A percentile compares a stretch with the other conserved stretches of the same genome.
Evolutionary conservation across 352 stramenopile species (phyloP).

Genomic region (Phytophthora parvispora): DNA sequence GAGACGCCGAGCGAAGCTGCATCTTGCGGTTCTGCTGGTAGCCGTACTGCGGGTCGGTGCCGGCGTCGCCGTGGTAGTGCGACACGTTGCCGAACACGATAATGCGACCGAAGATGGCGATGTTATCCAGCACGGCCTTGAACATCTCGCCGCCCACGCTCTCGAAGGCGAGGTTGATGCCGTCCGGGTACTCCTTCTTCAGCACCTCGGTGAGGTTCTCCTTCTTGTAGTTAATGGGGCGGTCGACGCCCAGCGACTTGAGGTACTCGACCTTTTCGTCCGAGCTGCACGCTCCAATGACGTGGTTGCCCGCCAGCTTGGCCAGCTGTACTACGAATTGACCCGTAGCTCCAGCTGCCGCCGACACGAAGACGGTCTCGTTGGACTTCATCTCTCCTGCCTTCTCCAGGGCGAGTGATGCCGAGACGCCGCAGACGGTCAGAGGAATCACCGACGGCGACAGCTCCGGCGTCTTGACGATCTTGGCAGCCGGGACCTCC

Average conservation of each 20-base stretch:
- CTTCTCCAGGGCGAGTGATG: constrained; percentile 60
- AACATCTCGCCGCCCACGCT: constrained; percentile 45
- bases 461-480: constrained; percentile 41
- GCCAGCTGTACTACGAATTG: constrained; percentile 87
- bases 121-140: constrained; percentile 56
- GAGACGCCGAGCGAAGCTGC: constrained; percentile 42
- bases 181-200: constrained; percentile 49
- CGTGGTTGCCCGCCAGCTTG: constrained; percentile 61
- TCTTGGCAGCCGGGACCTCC: constrained; percentile 35
- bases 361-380: constrained; percentile 49
- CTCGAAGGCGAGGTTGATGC: constrained; percentile 53
- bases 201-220: constrained; percentile 44
- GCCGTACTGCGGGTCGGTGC: constrained; percentile 33
- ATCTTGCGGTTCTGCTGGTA: constrained; percentile 46
- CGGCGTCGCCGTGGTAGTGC: constrained; percentile 49
- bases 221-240: constrained; percentile 83
- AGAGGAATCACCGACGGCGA: constrained; percentile 43
- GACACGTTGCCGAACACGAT: constrained; percentile 69
- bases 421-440: constrained; percentile 51
- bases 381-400: constrained; percentile 57
- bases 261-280: constrained; percentile 82
- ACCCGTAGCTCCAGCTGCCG: constrained; percentile 69
- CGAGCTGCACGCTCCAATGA: constrained; percentile 75
- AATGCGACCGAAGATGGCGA: constrained; percentile 62
- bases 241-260: constrained; percentile 52